Evolutionary conservation across 2,329 filamentous ascomycete genomes (phyloP).

Genomic region (Fusarium bulbicola): DNA sequence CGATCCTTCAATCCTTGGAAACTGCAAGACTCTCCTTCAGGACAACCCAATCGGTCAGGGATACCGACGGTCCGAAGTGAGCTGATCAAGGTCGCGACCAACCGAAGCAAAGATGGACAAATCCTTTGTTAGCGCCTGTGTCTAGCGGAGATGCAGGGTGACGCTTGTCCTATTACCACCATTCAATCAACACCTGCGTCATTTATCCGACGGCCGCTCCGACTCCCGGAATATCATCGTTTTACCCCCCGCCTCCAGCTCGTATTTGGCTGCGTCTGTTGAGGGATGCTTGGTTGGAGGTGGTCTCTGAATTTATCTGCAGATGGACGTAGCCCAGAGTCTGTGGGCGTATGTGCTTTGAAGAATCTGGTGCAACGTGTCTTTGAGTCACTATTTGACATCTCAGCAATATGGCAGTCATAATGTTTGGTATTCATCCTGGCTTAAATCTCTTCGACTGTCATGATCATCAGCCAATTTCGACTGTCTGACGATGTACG

Average conservation of each 20-base stretch:
- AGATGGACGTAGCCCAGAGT: not conserved
- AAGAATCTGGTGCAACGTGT: not conserved
- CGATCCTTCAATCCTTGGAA: not conserved
- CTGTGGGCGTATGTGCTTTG: not conserved
- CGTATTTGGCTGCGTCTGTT: not conserved
- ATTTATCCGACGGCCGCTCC: conserved; percentile 40
- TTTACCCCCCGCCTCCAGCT: not conserved
- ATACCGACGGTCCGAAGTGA: conserved; percentile 40
- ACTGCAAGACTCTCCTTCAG: not conserved
- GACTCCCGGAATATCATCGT: conserved; percentile 42
- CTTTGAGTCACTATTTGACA: not conserved
- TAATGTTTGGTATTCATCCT: not conserved
- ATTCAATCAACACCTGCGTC: conserved; percentile 27
- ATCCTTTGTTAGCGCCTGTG: not conserved
- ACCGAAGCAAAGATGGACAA: conserved; percentile 32
- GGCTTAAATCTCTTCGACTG: not conserved
- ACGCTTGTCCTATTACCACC: not conserved
- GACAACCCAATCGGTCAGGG: conserved; percentile 8
- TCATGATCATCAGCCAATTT: not conserved
- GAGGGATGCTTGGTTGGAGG: not conserved
- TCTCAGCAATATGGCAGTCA: not conserved
- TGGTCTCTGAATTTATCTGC: not conserved
- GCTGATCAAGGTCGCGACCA: conserved; percentile 31
- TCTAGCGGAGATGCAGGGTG: not conserved
- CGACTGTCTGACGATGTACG: not conserved